Evolutionary conservation across 2,329 filamentous ascomycete species (phyloP).

Genomic region (Fusarium nodosum): DNA sequence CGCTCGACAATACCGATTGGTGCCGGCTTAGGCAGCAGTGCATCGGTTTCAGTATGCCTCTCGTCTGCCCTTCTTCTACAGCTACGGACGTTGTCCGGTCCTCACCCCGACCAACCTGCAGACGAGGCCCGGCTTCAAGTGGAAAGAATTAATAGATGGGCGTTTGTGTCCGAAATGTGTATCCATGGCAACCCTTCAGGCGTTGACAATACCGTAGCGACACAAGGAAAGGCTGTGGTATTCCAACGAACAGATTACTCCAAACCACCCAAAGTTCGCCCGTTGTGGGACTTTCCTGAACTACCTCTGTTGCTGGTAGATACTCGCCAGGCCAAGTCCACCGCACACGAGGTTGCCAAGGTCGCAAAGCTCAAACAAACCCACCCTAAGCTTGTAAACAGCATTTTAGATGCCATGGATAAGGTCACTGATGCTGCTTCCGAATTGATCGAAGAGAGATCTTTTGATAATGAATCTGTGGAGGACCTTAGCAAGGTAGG

Average conservation of each 20-base stretch:
- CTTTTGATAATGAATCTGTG: constrained; percentile 75
- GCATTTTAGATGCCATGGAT: constrained; percentile 89
- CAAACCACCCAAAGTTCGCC: constrained; percentile 80
- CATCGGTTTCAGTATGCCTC: constrained; percentile 92
- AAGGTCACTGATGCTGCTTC: constrained; percentile 71
- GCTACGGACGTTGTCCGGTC: constrained; percentile 87
- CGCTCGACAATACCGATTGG: constrained; percentile 95
- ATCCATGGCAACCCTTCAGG: constrained; percentile 98
- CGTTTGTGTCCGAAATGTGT: constrained; percentile 96
- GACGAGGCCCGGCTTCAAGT: constrained; percentile 91
- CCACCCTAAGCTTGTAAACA: constrained; percentile 82
- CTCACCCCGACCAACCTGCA: constrained; percentile 89
- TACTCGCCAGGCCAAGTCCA: constrained; percentile 89
- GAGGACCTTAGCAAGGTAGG: constrained; percentile 80
- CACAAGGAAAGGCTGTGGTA: constrained; percentile 92
- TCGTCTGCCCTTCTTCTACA: constrained; percentile 87
- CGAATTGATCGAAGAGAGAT: constrained; percentile 68
- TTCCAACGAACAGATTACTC: constrained; percentile 85
- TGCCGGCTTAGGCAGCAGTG: constrained; percentile 91
- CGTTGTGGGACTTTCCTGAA: constrained; percentile 90
- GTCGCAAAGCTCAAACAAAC: constrained; percentile 78
- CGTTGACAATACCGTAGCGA: constrained; percentile 95
- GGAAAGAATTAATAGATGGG: constrained; percentile 97
- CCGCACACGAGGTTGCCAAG: constrained; percentile 86
- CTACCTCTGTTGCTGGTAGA: constrained; percentile 91